phyloP scores from a whole-genome alignment of 495 filamentous ascomycete species.

The Venustampulla echinocandica region DNA sequence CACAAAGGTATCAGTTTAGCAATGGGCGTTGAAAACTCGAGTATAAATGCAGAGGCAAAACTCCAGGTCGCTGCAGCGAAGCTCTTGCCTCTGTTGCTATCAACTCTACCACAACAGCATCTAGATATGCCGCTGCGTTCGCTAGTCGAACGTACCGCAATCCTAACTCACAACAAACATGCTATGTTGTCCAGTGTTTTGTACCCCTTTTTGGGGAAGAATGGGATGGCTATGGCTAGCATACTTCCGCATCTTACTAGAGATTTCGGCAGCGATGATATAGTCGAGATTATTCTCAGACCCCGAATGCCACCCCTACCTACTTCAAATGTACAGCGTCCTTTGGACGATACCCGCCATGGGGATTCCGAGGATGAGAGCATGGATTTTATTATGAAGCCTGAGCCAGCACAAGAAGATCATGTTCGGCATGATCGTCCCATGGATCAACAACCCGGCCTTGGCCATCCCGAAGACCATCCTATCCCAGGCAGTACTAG shows the following conservation, averaged over 20 bases:
- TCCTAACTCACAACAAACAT: slow-evolving; percentile 53
- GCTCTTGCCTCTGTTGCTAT: slow-evolving; percentile 55
- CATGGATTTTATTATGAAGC: slow-evolving; percentile 3
- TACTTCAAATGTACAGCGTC: slow-evolving; percentile 5
- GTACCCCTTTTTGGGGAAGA: slow-evolving; percentile 55
- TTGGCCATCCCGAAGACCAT: background rate
- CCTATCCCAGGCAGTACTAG: background rate
- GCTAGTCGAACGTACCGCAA: slow-evolving; percentile 68
- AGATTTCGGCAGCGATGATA: slow-evolving; percentile 46
- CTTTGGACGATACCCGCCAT: slow-evolving; percentile 23
- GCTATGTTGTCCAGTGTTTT: slow-evolving; percentile 73
- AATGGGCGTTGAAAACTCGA: too few species aligned
- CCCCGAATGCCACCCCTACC: slow-evolving; percentile 52
- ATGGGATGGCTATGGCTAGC: slow-evolving; percentile 51
- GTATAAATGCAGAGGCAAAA: too few species aligned
- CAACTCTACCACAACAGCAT: slow-evolving; percentile 49
- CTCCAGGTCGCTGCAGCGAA: slow-evolving; percentile 35
- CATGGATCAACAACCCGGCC: too few species aligned
- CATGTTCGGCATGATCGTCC: background rate
- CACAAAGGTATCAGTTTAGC: background rate
- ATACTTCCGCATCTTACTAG: slow-evolving; percentile 69
- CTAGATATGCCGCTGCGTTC: slow-evolving; percentile 55
- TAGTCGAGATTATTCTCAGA: slow-evolving; percentile 63
- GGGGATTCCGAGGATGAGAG: slow-evolving; percentile 15
- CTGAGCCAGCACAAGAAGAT: slow-evolving; percentile 2